A percentile compares a stretch with the other conserved stretches of the same genome.
Conservation (phyloP, 129 eudicot species). For the Flaveria trinervia region DNA sequence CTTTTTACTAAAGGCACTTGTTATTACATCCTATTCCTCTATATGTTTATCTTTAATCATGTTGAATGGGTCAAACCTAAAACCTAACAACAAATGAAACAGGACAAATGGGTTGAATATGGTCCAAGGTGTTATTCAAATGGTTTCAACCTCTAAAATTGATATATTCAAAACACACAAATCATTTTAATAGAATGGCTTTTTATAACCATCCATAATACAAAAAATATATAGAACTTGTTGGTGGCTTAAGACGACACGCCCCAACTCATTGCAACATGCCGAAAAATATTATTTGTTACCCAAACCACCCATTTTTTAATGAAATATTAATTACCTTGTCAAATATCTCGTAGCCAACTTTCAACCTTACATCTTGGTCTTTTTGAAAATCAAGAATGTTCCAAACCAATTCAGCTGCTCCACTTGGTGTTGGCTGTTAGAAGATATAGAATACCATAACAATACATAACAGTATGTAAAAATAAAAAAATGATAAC, state of each 20-base stretch:
- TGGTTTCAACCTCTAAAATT: not conserved
- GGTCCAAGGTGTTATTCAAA: not conserved
- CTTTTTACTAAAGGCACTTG: not conserved
- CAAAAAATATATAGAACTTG: not conserved
- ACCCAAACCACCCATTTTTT: not conserved
- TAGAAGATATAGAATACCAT: conserved; percentile 6
- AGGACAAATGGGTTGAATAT: not conserved
- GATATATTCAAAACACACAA: not conserved
- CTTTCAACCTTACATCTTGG: conserved; percentile 80
- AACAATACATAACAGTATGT: conserved; percentile 13
- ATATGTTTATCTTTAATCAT: too few relatives aligned
- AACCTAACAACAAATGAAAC: not conserved
- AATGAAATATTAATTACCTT: conserved; percentile 53
- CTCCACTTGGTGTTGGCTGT: conserved; percentile 64
- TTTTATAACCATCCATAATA: not conserved
- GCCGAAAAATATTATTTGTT: not conserved
- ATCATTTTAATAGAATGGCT: not conserved
- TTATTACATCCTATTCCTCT: not conserved
- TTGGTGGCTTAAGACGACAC: not conserved
- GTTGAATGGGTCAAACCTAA: too few relatives aligned
- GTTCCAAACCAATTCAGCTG: conserved; percentile 80
- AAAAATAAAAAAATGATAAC: not conserved
- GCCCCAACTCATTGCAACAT: not conserved
- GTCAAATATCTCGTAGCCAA: conserved; percentile 75
- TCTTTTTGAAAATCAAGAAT: conserved; percentile 70